Evolutionary conservation across 257 asterid species (phyloP).

Genomic region (Perilla frutescens): DNA sequence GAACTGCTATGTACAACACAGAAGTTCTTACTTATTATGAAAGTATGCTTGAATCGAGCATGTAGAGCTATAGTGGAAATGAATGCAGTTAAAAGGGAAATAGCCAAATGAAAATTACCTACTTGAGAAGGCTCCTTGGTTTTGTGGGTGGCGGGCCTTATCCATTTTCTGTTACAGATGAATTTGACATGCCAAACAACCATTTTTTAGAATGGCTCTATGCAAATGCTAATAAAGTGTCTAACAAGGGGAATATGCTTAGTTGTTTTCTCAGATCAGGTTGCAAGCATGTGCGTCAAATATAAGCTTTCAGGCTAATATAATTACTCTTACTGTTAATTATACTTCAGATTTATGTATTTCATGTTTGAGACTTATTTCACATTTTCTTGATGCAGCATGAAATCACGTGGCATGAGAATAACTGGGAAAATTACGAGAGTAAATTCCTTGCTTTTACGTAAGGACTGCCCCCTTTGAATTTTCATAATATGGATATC

Average conservation of each 20-base stretch:
- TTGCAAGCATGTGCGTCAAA: constrained; percentile 4
- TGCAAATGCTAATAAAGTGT: neutral
- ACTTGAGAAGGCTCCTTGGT: neutral
- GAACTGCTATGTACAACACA: neutral
- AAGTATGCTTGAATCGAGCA: neutral
- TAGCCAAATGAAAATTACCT: neutral
- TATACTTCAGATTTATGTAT: constrained; percentile 13
- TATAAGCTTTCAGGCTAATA: constrained; percentile 8
- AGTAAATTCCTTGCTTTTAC: constrained; percentile 95
- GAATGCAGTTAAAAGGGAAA: neutral
- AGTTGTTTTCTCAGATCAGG: neutral
- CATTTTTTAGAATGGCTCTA: neutral
- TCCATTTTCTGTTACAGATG: neutral
- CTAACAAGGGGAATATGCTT: neutral
- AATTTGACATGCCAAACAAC: neutral
- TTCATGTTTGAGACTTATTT: constrained; percentile 19
- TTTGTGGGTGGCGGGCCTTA: neutral
- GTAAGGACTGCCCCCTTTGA: constrained; percentile 55
- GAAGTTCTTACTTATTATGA: neutral
- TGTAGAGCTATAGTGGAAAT: neutral
- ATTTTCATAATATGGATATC: constrained; percentile 6
- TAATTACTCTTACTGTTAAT: neutral
- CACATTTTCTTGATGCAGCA: constrained; percentile 51
- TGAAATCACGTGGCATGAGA: constrained; percentile 96
- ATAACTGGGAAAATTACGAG: constrained; percentile 84